These are phyloP conservation scores for Pseudogymnoascus sp. DNA, from an alignment of 2,329 filamentous ascomycete species.

Conservation along the genomic window DNA sequence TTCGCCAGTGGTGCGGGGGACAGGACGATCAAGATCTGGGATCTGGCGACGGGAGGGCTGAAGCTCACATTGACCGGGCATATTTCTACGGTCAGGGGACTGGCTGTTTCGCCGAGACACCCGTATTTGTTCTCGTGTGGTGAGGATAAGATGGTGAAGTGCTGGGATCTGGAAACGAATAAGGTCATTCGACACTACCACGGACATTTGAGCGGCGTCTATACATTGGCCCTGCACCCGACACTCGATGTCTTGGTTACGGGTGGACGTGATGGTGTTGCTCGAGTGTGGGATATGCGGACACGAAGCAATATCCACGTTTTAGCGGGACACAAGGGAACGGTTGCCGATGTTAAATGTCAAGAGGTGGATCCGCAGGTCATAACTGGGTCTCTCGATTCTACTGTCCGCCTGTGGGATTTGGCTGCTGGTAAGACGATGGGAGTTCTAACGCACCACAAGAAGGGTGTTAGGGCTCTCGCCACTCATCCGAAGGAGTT, in stretches of 20 bases:
- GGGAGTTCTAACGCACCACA: slow-evolving; percentile 94
- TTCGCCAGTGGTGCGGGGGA: slow-evolving; percentile 95
- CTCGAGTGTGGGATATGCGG: slow-evolving; percentile 96
- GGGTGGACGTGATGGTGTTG: slow-evolving; percentile 88
- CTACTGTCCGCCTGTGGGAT: slow-evolving; percentile 89
- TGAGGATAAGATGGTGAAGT: slow-evolving; percentile 99
- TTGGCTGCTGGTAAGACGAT: slow-evolving; percentile 93
- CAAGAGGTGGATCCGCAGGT: slow-evolving; percentile 96
- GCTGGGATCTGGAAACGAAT: slow-evolving; percentile 99
- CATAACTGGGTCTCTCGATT: slow-evolving; percentile 86
- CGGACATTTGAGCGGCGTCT: slow-evolving; percentile 91
- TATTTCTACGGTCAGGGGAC: slow-evolving; percentile 84
- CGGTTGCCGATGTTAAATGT: slow-evolving; percentile 80
- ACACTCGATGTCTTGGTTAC: slow-evolving; percentile 92
- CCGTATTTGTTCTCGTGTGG: slow-evolving; percentile 97
- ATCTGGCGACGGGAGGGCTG: slow-evolving; percentile 79
- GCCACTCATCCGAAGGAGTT: slow-evolving; percentile 85
- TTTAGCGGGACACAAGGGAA: slow-evolving; percentile 80
- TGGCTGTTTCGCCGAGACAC: slow-evolving; percentile 87
- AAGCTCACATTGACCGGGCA: slow-evolving; percentile 85
- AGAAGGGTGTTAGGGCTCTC: slow-evolving; percentile 86
- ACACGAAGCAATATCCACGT: slow-evolving; percentile 95
- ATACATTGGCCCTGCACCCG: slow-evolving; percentile 86
- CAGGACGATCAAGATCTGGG: slow-evolving; percentile 98
- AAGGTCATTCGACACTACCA: slow-evolving; percentile 98